Conservation (phyloP, 2,329 filamentous ascomycete species). For the Exophiala sp. region DNA sequence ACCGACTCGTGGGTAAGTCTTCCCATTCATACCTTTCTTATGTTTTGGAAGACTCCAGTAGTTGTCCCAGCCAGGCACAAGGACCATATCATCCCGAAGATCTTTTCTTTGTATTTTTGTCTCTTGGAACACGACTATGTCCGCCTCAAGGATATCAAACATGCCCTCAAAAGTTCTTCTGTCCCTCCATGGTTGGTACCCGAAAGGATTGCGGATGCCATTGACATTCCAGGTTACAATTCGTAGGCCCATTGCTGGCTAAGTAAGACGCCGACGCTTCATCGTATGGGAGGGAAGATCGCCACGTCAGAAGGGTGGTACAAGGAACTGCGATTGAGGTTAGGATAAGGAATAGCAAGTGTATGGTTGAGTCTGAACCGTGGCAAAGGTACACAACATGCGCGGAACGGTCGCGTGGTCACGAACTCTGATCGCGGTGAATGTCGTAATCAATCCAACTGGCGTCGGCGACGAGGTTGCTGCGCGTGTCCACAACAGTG, state of each 20-base stretch:
- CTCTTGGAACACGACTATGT: conserved; percentile 94
- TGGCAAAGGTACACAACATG: too few relatives aligned
- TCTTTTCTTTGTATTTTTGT: conserved; percentile 95
- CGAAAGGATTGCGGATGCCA: conserved; percentile 72
- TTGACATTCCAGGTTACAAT: conserved; percentile 53
- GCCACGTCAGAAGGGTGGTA: too few relatives aligned
- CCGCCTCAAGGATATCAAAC: conserved; percentile 89
- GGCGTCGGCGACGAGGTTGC: neutral
- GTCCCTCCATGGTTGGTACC: conserved; percentile 78
- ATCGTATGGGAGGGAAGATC: too few relatives aligned
- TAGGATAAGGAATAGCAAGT: too few relatives aligned
- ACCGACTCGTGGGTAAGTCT: conserved; percentile 1
- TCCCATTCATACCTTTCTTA: conserved; percentile 70
- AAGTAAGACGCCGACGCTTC: too few relatives aligned
- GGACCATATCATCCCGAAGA: conserved; percentile 88
- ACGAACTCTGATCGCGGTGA: neutral
- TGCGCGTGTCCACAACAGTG: neutral
- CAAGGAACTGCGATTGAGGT: too few relatives aligned
- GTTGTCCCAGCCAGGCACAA: conserved; percentile 92
- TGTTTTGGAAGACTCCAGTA: conserved; percentile 90
- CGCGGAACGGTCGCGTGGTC: neutral
- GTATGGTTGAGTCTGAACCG: too few relatives aligned
- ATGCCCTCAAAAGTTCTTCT: conserved; percentile 73
- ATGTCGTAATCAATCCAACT: neutral
- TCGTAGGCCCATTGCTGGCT: conserved; percentile 61